Percentiles rank a stretch among this genome's conserved stretches.
These are phyloP conservation scores for Trichoderma sp. DNA, from an alignment of 2,329 filamentous ascomycete species.

Conservation along the genomic window DNA sequence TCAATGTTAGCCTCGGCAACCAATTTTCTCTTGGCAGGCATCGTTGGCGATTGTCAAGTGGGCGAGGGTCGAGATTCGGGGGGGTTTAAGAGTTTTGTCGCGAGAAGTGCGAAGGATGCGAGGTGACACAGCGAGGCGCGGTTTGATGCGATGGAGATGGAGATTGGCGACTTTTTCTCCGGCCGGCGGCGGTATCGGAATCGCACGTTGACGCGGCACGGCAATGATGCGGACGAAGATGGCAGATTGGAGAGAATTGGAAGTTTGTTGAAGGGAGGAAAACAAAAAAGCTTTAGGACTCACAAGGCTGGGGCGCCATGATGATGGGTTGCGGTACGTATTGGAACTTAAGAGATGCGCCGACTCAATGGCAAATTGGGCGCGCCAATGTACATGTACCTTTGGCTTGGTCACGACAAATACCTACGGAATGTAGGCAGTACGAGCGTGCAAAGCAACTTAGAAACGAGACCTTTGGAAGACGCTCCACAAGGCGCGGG, in stretches of 20 bases:
- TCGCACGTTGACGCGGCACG: not conserved
- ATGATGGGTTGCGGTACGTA: conserved; percentile 19
- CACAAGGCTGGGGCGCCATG: conserved; percentile 33
- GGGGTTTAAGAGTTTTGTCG: not conserved
- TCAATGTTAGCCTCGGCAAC: conserved; percentile 38
- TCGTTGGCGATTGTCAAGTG: conserved; percentile 22
- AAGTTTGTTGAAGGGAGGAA: conserved; percentile 5
- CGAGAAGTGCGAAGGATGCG: not conserved
- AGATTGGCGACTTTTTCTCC: not conserved
- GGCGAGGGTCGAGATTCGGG: not conserved
- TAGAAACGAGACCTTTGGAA: not conserved
- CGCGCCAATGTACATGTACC: conserved; percentile 6
- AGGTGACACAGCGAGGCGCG: conserved; percentile 7
- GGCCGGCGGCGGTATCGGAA: not conserved
- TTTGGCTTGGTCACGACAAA: not conserved
- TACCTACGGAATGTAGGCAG: conserved; percentile 8
- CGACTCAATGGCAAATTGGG: not conserved
- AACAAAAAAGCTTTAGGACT: conserved; percentile 22
- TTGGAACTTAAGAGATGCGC: not conserved
- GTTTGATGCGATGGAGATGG: not conserved
- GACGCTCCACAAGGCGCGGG: conserved; percentile 16
- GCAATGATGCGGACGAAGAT: not conserved
- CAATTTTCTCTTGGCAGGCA: conserved; percentile 38
- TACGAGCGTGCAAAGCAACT: not conserved
- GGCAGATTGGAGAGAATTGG: not conserved